Base-by-base conservation (phyloP, 1,284 basidiomycete genomes). In the Tetrapyrgos nigripes region DNA sequence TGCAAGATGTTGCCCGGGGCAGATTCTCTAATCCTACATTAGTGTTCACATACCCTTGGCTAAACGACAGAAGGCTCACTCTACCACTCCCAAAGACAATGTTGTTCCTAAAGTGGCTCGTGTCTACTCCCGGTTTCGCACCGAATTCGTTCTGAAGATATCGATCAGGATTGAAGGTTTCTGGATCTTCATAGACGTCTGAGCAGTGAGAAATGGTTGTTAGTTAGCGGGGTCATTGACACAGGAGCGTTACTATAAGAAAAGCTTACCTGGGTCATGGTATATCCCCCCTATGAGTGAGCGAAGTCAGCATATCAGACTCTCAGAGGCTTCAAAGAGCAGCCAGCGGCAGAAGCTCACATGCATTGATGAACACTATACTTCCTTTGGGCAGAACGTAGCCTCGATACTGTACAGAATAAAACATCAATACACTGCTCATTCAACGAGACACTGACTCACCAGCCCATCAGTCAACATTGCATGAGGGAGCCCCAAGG, bases 151-250 rank as follows among this genome's bases (percentile, higher is more conserved):
- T 50, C 13, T 40, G 11, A 26, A 56, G 29, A 28, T 56, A 56
- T 3, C 54, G 28, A 26, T 56, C 54, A n/a, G 54, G 54, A 27
- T 56, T 50, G 33, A 49, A 56, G 26, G 26, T 49, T 24, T 67
- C 62, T 26, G 66, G 62, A 43, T 65, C 59, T 3, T 64, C 64
- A 50, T 60, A 67, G 6, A 61, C 49, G 3, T 64, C 66, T 64
- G 40, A n/a, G n/a, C n/a, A n/a, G n/a, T n/a, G n/a, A n/a, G n/a
- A 59, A 28, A 19, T 21, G 8, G 5, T 27, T 31, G 37, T 26
- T 23, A 37, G 14, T 14, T 27, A 37, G n/a, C 10, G 26, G 4
- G 31, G 31, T 33, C 8, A 33, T 33, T 14, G 2, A 33, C 27
- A 35, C 13, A n/a, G n/a, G n/a, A n/a, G n/a, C n/a, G n/a, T n/a